These are phyloP conservation scores for Pleurostoma richardsiae DNA, from an alignment of 2,329 filamentous ascomycete species.

Conservation along the genomic window DNA sequence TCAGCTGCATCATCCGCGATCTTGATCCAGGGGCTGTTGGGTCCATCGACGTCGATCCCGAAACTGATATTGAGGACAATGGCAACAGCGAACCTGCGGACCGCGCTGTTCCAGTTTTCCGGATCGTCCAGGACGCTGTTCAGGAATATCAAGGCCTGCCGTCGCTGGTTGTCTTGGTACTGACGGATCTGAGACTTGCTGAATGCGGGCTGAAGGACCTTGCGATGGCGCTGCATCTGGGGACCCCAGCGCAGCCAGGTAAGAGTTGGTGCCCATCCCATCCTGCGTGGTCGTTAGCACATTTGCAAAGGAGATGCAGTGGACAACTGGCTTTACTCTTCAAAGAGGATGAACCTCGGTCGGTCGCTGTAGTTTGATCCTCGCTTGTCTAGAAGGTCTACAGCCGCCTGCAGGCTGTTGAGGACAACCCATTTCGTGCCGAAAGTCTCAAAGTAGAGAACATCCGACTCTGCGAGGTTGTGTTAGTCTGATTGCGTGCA, in stretches of 20 bases:
- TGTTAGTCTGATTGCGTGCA: not conserved
- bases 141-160: slow-evolving; percentile 20
- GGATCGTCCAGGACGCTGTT: slow-evolving; percentile 13
- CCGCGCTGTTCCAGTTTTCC: slow-evolving; percentile 14
- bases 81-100: slow-evolving; percentile 16
- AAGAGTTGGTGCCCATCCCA: slow-evolving; percentile 36
- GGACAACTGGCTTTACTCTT: slow-evolving; percentile 14
- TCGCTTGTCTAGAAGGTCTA: slow-evolving; percentile 29
- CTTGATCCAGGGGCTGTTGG: slow-evolving; percentile 18
- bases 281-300: slow-evolving; percentile 12
- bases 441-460: slow-evolving; percentile 21
- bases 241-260: slow-evolving; percentile 34
- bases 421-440: slow-evolving; percentile 25
- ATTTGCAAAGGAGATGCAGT: not conserved
- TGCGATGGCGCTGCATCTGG: slow-evolving; percentile 32
- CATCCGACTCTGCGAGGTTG: slow-evolving; percentile 15
- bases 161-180: slow-evolving; percentile 26
- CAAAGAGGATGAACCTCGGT: slow-evolving; percentile 30
- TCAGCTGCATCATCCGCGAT: too few relatives aligned
- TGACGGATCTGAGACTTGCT: slow-evolving; percentile 22
- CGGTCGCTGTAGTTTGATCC: slow-evolving; percentile 29
- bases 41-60: slow-evolving; percentile 14
- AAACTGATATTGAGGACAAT: slow-evolving; percentile 19
- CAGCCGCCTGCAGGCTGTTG: slow-evolving; percentile 25
- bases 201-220: slow-evolving; percentile 33